These are phyloP conservation scores for Flaveria robusta DNA, from an alignment of 129 eudicot species.

Conservation along the genomic window DNA sequence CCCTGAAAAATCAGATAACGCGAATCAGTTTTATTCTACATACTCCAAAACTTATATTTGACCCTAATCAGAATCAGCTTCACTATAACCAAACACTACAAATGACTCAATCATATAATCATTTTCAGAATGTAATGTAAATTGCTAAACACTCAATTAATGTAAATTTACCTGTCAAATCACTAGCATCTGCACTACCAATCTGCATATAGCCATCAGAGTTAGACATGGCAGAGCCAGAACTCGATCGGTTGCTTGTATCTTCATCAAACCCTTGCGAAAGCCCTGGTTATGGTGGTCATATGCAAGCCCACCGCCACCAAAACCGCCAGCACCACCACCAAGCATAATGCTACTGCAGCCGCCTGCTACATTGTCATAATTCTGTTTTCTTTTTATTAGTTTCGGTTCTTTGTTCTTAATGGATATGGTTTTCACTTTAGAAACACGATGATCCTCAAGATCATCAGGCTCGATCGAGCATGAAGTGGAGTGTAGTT, in stretches of 20 bases:
- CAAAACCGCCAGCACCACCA: constrained; percentile 19
- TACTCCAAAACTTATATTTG: not conserved
- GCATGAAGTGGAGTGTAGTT: constrained; percentile 96
- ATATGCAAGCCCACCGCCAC: constrained; percentile 37
- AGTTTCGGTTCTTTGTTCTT: constrained; percentile 78
- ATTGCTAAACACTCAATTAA: not conserved
- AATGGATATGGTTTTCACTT: constrained; percentile 58
- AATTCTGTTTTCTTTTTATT: constrained; percentile 68
- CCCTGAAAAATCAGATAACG: not conserved
- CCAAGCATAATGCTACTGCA: constrained; percentile 28
- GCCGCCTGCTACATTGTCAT: constrained; percentile 45
- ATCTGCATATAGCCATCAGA: constrained; percentile 88
- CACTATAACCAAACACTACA: not conserved
- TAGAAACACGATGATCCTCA: constrained; percentile 63
- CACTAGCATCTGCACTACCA: constrained; percentile 88
- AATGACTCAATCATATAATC: not conserved
- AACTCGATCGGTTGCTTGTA: constrained; percentile 88
- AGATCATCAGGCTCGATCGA: constrained; percentile 73
- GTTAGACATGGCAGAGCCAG: constrained; percentile 96
- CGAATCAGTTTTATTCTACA: not conserved
- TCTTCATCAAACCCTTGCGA: constrained; percentile 73
- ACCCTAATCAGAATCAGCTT: not conserved
- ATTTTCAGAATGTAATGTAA: not conserved
- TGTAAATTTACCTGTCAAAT: constrained; percentile 67
- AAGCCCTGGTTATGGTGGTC: constrained; percentile 52